phyloP scores from a whole-genome alignment of 2,329 filamentous ascomycete species.

The Epichloe sibirici region DNA sequence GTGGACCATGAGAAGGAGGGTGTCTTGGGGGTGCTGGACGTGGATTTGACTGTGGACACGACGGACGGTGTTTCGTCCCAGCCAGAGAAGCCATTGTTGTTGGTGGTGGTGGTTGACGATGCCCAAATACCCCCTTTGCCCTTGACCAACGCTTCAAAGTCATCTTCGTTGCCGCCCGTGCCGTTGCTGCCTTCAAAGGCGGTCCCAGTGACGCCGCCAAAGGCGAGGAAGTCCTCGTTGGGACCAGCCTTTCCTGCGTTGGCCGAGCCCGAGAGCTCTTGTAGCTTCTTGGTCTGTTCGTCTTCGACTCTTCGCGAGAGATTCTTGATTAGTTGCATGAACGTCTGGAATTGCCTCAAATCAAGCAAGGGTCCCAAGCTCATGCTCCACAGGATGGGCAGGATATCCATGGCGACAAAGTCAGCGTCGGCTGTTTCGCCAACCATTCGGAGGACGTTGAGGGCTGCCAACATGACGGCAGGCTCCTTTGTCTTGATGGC shows the following conservation, averaged over 20 bases:
- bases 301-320: constrained; percentile 72
- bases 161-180: constrained; percentile 48
- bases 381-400: constrained; percentile 87
- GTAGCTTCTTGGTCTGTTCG: constrained; percentile 79
- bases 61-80: constrained; percentile 35
- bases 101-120: constrained; percentile 18
- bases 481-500: constrained; percentile 97
- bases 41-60: constrained; percentile 21
- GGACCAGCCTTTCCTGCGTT: constrained; percentile 36
- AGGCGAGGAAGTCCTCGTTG: constrained; percentile 58
- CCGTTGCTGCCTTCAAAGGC: constrained; percentile 32
- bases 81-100: constrained; percentile 31
- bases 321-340: constrained; percentile 78
- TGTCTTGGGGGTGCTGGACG: constrained; percentile 27
- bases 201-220: constrained; percentile 53
- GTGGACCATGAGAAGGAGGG: constrained; percentile 54
- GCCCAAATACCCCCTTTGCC: constrained; percentile 34
- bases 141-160: constrained; percentile 85
- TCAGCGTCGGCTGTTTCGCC: constrained; percentile 74
- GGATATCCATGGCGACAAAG: constrained; percentile 80
- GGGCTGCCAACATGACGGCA: constrained; percentile 87
- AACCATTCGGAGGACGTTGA: constrained; percentile 75
- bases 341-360: constrained; percentile 74
- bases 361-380: constrained; percentile 81
- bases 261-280: constrained; percentile 59